Base-by-base conservation (phyloP, 129 eudicot genomes). In the Artemisia annua region DNA sequence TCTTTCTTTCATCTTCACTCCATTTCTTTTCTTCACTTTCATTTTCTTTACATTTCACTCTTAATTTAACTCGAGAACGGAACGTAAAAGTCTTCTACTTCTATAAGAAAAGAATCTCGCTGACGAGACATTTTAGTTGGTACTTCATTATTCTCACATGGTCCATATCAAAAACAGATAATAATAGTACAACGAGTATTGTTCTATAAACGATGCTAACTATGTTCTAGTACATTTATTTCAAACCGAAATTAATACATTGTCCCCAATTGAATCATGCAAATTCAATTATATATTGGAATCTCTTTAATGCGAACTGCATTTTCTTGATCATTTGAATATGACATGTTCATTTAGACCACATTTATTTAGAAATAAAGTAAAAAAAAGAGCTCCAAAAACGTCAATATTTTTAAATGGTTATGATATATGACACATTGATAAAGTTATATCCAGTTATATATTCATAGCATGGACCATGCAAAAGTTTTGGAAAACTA, bases 71-170 rank as follows among this genome's bases (percentile, higher is more conserved):
- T n/a, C n/a, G n/a, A n/a, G n/a, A n/a, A n/a, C n/a, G n/a, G n/a
- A n/a, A n/a, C n/a, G n/a, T 30, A 30, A 30, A 30, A 30, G 39
- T 30, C 39, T 30, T 30, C 39, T 30, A 30, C 39, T 30, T 30
- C 6, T 3, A 30, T 30, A 30, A 30, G 39, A 30, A 35, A 35
- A 35, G 7, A 35, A 35, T 35, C 43, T 51, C 16, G 17, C n/a
- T 51, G 17, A 13, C 14, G 56, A 51, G 56, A 51, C 56, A 11
- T 51, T 51, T 24, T 51, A 51, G 73, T 7, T 69, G n/a, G 67
- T 58, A 59, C 56, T 35, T 44, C 56, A 71, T 71, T 59, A 71
- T 57, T 71, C 19, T 57, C 75, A 57, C 75, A 57, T 57, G 75
- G 22, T 71, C 8, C 18, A 7, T 20, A 18, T 12, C 24, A 71